Evolutionary conservation across 2,329 filamentous ascomycete genomes (phyloP), one percentile per base, ranked within the genome.

Genomic region (Grosmannia clavigera): DNA sequence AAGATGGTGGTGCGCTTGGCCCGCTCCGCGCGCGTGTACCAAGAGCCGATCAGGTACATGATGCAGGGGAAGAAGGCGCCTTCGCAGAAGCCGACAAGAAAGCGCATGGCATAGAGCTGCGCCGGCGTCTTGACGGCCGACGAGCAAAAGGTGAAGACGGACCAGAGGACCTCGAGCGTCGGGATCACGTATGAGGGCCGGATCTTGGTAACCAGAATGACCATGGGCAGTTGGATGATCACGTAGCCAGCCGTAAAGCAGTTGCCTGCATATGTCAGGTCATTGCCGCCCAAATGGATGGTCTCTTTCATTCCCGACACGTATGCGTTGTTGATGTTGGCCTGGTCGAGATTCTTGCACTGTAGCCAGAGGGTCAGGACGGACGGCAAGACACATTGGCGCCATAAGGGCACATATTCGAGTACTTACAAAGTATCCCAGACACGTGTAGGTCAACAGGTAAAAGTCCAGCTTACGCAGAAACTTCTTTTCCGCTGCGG

Each of bases 1-100:
- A 86, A 86, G 57, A 86, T 80, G 43, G 80, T 82, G 3, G 76
- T 81, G 2, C 84, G 75, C 67, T 85, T 86, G 0, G 81, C 82
- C 0, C 86, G 74, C 63, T 86, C 83, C 14, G 74, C 72, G 25
- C 76, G 74, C 0, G 77, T 84, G 64, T 85, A 85, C 83, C 83
- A 86, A 0, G 79, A 71, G 5, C 74, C 73, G 7, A 76, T 69
- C 55, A 76, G 71, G 60, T 75, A 76, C 61, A 75, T 73, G 53
- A 81, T 74, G 33, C 79, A 80, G 0, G 81, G 80, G 53, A 76
- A 79, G 50, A 81, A 81, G 0, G 78, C 1, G 72, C 77, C 76
- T 65, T 82, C 81, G 48, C 81, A 75, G 0, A 81, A 67, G 55
- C 80, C 81, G 33, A 82, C 73, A 53, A 81, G 73, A 61, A 82